Evolutionary conservation across 75 land plant species (phyloP).

Genomic region (Pseudotsuga menziesii): DNA sequence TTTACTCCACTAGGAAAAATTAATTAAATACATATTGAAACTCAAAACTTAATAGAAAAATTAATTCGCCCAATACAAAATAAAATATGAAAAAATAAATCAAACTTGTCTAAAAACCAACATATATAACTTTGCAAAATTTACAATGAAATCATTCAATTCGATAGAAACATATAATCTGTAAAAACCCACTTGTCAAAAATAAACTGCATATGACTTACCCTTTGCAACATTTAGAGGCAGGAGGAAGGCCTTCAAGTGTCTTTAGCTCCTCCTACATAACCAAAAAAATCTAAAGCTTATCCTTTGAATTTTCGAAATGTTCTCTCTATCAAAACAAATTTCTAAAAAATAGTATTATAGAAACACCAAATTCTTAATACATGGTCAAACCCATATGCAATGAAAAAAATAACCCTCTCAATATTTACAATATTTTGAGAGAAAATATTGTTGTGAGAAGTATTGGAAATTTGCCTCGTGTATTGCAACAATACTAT

Average conservation of each 20-base stretch:
- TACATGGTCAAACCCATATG: background rate
- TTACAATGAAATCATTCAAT: background rate
- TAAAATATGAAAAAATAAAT: too few relatives aligned
- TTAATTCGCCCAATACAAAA: too few relatives aligned
- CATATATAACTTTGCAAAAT: background rate
- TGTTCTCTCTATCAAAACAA: background rate
- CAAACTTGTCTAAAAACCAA: too few relatives aligned
- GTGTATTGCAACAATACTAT: background rate
- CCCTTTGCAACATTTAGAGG: slow-evolving; percentile 6
- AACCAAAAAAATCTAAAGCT: background rate
- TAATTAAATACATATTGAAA: too few relatives aligned
- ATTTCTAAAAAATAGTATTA: background rate
- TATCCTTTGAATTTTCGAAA: too few relatives aligned
- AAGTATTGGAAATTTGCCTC: background rate
- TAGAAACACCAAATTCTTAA: background rate
- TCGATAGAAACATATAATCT: background rate
- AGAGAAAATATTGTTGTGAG: background rate
- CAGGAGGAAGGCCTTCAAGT: slow-evolving; percentile 3
- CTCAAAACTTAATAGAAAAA: too few relatives aligned
- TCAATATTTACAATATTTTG: background rate
- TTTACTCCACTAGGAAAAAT: background rate
- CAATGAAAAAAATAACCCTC: background rate
- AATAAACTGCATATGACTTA: background rate
- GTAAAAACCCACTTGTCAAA: background rate
- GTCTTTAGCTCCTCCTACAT: slow-evolving; percentile 10